A percentile compares a stretch with the other conserved stretches of the same genome.
phyloP scores from a whole-genome alignment of 345 rosid genomes.

The Luvunga scandens region DNA sequence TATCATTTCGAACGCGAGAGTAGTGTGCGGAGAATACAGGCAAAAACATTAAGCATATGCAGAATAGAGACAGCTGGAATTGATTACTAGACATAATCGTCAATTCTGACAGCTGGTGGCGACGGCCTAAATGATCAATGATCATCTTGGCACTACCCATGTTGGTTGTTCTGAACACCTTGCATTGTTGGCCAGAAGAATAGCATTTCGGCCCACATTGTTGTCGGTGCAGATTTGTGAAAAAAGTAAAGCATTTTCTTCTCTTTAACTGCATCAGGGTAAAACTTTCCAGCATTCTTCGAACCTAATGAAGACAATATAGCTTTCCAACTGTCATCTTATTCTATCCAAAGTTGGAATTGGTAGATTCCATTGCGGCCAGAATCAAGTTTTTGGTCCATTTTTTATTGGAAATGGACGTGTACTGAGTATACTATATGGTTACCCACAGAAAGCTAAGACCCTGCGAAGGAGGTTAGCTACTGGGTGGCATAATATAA shows the following conservation, averaged over 20 bases:
- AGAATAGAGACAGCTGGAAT: neutral
- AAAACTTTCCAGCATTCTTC: neutral
- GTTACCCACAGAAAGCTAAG: neutral
- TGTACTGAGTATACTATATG: too few species aligned
- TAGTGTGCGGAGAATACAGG: neutral
- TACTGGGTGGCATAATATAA: too few species aligned
- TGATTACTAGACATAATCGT: neutral
- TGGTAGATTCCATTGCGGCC: neutral
- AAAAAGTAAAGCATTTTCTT: neutral
- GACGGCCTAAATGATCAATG: neutral
- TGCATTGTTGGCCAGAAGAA: neutral
- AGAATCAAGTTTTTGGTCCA: neutral
- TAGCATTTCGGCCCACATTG: constrained; percentile 6
- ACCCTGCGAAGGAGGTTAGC: too few species aligned
- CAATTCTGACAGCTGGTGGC: neutral
- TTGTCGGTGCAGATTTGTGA: neutral
- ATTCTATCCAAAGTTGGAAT: neutral
- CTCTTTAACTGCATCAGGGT: neutral
- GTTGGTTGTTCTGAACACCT: neutral
- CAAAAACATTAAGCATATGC: neutral
- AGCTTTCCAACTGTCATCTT: neutral
- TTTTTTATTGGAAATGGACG: neutral
- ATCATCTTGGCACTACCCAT: neutral
- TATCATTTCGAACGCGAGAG: neutral
- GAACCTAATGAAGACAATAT: too few species aligned